A percentile compares a stretch with the other conserved stretches of the same genome.
Evolutionary conservation across 2,329 filamentous ascomycete genomes (phyloP).

Genomic region (Botrytis sinoallii): DNA sequence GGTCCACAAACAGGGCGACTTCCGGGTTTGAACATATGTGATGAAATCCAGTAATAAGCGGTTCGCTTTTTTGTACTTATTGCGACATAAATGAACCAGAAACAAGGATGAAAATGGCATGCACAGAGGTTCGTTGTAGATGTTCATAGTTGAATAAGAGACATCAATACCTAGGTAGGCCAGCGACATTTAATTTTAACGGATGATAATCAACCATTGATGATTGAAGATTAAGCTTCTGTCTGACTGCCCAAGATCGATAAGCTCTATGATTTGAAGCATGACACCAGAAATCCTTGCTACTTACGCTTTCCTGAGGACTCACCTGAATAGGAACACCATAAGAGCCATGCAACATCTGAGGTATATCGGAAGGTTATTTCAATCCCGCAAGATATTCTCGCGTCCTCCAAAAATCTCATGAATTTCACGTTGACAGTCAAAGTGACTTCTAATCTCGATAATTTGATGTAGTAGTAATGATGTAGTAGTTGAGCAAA

Average conservation of each 20-base stretch:
- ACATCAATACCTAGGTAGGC: no score
- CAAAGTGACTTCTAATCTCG: background rate
- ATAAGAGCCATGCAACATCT: background rate
- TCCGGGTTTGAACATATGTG: no score
- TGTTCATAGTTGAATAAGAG: no score
- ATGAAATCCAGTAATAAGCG: fast-evolving
- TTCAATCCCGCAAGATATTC: background rate
- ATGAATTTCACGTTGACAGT: background rate
- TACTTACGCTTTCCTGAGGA: fast-evolving
- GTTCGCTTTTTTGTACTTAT: no score
- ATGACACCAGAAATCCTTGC: no score
- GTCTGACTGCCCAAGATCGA: background rate
- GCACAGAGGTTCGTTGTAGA: background rate
- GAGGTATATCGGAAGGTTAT: background rate
- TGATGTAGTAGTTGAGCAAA: background rate
- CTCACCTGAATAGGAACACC: fast-evolving
- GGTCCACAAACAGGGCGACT: fast-evolving
- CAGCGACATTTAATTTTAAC: background rate
- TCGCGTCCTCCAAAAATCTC: background rate
- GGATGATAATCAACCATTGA: no score
- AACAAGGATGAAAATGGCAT: background rate
- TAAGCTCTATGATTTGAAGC: background rate
- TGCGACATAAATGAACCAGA: background rate
- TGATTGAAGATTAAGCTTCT: background rate
- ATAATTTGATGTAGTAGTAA: background rate